These are phyloP conservation scores for Lentinus brumalis DNA, from an alignment of 768 basidiomycete species.

Conservation along the genomic window DNA sequence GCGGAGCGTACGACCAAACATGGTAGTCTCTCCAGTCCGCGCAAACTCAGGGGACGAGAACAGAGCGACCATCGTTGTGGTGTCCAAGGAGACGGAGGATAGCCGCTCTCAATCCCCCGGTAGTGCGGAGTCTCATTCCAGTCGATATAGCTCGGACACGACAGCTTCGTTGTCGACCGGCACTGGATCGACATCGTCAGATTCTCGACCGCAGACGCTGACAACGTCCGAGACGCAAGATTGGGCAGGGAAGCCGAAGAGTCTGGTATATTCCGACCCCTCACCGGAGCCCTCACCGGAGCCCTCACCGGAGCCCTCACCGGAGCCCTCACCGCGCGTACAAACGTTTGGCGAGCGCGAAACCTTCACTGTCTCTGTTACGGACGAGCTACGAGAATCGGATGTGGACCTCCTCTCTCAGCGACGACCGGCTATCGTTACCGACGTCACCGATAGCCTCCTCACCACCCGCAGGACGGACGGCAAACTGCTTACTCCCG, in stretches of 20 bases:
- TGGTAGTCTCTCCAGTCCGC: conserved; percentile 25
- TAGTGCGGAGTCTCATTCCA: conserved; percentile 27
- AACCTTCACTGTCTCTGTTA: conserved; percentile 20
- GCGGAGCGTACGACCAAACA: conserved; percentile 23
- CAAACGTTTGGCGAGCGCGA: conserved; percentile 21
- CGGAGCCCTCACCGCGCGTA: conserved; percentile 16
- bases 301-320: conserved; percentile 21
- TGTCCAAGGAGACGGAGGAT: conserved; percentile 12
- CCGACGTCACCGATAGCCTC: conserved; percentile 8
- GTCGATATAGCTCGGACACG: conserved; percentile 19
- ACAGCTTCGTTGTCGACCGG: conserved; percentile 17
- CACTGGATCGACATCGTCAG: conserved; percentile 21
- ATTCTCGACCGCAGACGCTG: conserved; percentile 23
- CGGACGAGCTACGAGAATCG: conserved; percentile 18
- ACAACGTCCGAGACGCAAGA: conserved; percentile 18
- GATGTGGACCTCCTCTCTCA: conserved; percentile 7
- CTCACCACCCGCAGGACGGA: conserved; percentile 13
- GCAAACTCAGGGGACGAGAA: conserved; percentile 9
- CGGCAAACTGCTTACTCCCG: conserved; percentile 6
- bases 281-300: conserved; percentile 21
- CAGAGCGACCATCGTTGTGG: conserved; percentile 3
- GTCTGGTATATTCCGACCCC: conserved; percentile 18
- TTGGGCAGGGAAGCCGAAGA: conserved; percentile 16
- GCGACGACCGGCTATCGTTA: conserved; percentile 27
- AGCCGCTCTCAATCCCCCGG: conserved; percentile 25